Evolutionary conservation across 2,329 filamentous ascomycete species (phyloP), one percentile per base, ranked within the genome.

Genomic region (Scedosporium aurantiacum): DNA sequence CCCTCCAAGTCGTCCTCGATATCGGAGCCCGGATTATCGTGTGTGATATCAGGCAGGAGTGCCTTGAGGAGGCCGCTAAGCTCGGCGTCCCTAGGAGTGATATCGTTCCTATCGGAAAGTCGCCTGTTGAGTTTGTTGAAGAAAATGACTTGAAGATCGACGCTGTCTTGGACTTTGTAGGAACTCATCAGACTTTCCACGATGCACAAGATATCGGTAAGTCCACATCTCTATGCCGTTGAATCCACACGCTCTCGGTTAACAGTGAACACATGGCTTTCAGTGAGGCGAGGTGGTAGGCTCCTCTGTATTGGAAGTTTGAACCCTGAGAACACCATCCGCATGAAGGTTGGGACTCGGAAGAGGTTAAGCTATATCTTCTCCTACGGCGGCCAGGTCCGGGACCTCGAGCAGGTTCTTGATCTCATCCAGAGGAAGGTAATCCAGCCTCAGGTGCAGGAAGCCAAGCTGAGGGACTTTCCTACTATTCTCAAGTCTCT

Each of bases 11-110:
- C 16, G 66, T 74, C 3, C 64, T 67, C 4, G 65, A 71, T 21
- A 70, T 76, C n/a, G 71, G 73, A 10, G 71, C 82, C 56, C 85
- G 80, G 21, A 88, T 80, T 14, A 91, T 77, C 37, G 62, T 65
- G 4, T 66, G 61, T 10, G 64, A 67, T 43, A 60, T 66, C n/a
- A 60, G 63, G n/a, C 56, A 63, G 43, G 54, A 64, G 18, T 45
- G 64, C 16, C 63, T 66, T 6, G 62, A 64, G 8, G 63, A 65
- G 18, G 65, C 65, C 10, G 60, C 47, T 21, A 58, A 62, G 58
- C 50, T 64, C 5, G 63, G 63, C 1, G 63, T 76, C 16, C 68
- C 69, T 3, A 32, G 45, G 23, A 58, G 60, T 2, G 69, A 75
- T 52, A 68, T 74, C 5, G 68, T 74, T 0, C 69, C 70, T 1